Percentiles rank a stretch among this genome's conserved stretches.
Conservation (phyloP, 257 asterid genomes). For the Paraleonurus japonicus region DNA sequence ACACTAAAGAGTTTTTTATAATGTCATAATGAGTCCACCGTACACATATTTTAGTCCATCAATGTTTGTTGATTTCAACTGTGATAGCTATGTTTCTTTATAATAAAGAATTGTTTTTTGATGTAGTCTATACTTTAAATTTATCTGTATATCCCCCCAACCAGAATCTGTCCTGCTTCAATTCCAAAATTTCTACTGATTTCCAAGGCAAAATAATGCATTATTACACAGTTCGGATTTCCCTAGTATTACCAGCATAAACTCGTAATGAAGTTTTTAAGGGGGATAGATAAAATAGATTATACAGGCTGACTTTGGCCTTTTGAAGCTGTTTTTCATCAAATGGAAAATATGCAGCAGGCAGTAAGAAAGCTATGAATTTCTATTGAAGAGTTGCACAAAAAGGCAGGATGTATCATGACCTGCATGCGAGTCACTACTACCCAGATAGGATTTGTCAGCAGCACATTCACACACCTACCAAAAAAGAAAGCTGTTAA, state of each 20-base stretch:
- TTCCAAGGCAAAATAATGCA: not conserved
- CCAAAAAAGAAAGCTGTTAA: conserved; percentile 22
- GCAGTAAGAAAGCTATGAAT: conserved; percentile 1
- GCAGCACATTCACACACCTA: conserved; percentile 94
- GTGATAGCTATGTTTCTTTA: not conserved
- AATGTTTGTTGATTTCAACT: not conserved
- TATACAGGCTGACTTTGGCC: not conserved
- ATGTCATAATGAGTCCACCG: not conserved
- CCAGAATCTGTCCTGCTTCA: not conserved
- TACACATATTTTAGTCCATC: not conserved
- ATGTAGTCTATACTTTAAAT: too few species aligned
- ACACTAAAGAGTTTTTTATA: not conserved
- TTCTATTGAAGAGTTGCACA: conserved; percentile 1
- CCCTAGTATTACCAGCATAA: not conserved
- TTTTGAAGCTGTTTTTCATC: not conserved
- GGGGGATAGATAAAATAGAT: not conserved
- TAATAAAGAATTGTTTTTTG: not conserved
- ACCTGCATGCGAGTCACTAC: conserved; percentile 99
- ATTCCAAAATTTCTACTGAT: not conserved
- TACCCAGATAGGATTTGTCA: conserved; percentile 96
- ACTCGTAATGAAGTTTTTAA: not conserved
- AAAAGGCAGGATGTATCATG: conserved; percentile 15
- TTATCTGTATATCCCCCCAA: too few species aligned
- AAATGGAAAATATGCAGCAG: conserved; percentile 3
- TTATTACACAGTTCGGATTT: not conserved